Conservation (phyloP, 2,329 filamentous ascomycete genomes). For the Alternaria infectoria region DNA sequence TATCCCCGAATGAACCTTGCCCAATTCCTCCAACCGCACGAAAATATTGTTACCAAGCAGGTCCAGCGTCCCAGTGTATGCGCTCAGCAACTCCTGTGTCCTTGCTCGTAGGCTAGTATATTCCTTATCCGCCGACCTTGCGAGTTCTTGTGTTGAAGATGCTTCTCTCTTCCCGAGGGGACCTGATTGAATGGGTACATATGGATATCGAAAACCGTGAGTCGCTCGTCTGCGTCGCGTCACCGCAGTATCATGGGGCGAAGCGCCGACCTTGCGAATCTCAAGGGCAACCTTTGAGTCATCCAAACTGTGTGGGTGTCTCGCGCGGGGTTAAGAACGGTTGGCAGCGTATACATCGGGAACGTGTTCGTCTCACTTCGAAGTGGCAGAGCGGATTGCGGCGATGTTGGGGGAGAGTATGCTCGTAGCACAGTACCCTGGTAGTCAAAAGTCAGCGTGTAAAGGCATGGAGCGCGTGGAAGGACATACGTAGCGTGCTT, state of each 20-base stretch:
- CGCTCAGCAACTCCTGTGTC: not conserved
- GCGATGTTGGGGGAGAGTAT: not conserved
- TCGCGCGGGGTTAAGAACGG: not conserved
- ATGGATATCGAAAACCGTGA: not conserved
- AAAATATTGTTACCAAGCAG: too few species aligned
- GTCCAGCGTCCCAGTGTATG: not conserved
- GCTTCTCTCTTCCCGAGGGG: not conserved
- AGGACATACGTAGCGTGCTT: not conserved
- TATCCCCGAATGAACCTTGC: not conserved
- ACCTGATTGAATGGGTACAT: not conserved
- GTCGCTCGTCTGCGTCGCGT: not conserved
- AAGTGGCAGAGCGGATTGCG: not conserved
- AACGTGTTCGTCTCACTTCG: not conserved
- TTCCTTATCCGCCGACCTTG: too few species aligned
- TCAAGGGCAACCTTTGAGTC: not conserved
- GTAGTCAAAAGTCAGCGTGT: not conserved
- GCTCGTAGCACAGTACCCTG: not conserved
- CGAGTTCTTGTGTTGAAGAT: not conserved
- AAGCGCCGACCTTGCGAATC: too few species aligned
- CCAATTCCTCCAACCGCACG: not conserved
- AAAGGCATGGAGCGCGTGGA: not conserved
- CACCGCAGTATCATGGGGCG: not conserved
- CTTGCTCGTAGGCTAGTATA: too few species aligned
- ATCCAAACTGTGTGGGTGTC: not conserved
- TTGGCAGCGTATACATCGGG: not conserved